Percentiles rank a stretch among this genome's conserved stretches.
Evolutionary conservation across 2,329 filamentous ascomycete genomes (phyloP).

Genomic region (Onygenales sp.): DNA sequence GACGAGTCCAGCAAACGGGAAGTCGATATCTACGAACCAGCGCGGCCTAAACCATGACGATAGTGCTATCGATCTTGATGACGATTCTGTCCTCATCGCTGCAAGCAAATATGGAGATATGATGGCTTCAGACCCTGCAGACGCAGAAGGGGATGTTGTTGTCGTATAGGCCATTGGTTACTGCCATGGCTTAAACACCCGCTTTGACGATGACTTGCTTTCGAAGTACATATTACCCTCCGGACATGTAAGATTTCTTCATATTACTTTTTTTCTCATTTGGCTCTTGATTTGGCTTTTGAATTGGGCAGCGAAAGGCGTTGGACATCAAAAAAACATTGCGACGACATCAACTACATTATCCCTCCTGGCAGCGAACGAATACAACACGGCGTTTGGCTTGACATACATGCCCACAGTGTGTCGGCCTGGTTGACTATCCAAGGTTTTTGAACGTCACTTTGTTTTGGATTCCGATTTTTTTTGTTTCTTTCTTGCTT

Average conservation of each 20-base stretch:
- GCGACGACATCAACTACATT: no score
- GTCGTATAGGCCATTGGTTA: constrained; percentile 26
- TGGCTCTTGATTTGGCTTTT: not conserved
- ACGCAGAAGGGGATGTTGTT: constrained; percentile 37
- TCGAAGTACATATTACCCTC: not conserved
- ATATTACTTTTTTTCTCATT: not conserved
- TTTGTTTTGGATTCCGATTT: no score
- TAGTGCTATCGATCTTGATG: constrained; percentile 61
- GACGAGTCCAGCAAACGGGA: not conserved
- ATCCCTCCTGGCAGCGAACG: no score
- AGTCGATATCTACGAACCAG: not conserved
- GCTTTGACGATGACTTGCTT: not conserved
- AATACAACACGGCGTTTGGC: no score
- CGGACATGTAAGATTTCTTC: not conserved
- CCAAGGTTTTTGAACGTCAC: no score
- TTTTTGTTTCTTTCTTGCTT: no score
- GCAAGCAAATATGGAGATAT: constrained; percentile 38
- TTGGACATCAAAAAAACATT: not conserved
- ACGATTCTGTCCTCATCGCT: constrained; percentile 33
- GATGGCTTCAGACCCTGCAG: constrained; percentile 36
- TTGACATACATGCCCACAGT: no score
- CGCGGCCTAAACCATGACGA: constrained; percentile 49
- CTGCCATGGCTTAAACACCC: not conserved
- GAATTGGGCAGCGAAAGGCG: not conserved
- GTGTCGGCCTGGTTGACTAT: no score